Conservation (phyloP, 495 filamentous ascomycete species). For the Xylaria acuta region DNA sequence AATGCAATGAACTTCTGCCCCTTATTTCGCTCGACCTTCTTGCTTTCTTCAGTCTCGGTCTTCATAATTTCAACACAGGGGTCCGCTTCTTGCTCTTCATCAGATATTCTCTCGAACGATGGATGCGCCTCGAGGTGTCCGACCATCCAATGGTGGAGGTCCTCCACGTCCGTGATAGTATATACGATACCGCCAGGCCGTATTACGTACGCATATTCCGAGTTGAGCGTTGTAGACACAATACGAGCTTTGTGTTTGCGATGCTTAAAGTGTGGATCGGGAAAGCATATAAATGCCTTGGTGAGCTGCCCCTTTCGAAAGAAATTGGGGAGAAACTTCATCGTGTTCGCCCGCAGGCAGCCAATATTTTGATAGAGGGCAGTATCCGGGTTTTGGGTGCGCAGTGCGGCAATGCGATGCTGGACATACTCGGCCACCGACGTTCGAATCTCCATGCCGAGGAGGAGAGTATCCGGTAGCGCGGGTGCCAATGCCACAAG, state of each 20-base stretch:
- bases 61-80: constrained; percentile 81
- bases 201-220: constrained; percentile 91
- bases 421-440: constrained; percentile 89
- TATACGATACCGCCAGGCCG: constrained; percentile 85
- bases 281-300: constrained; percentile 97
- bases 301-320: constrained; percentile 77
- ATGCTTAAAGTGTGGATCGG: constrained; percentile 96
- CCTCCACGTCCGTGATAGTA: constrained; percentile 96
- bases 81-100: constrained; percentile 73
- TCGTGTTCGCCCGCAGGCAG: constrained; percentile 88
- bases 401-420: constrained; percentile 82
- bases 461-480: constrained; percentile 79
- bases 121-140: constrained; percentile 77
- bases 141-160: constrained; percentile 92
- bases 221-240: constrained; percentile 82
- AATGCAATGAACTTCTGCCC: constrained; percentile 88
- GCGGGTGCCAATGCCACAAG: constrained; percentile 83
- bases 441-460: constrained; percentile 91
- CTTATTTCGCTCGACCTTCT: constrained; percentile 91
- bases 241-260: constrained; percentile 97
- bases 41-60: constrained; percentile 92
- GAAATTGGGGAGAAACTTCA: constrained; percentile 99
- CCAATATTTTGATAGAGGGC: constrained; percentile 81
- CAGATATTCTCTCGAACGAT: constrained; percentile 67
- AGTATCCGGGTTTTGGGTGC: constrained; percentile 65